Evolutionary conservation across 2,329 filamentous ascomycete genomes (phyloP), one percentile per base, ranked within the genome.

Genomic region (Exophiala phaeomuriformis): DNA sequence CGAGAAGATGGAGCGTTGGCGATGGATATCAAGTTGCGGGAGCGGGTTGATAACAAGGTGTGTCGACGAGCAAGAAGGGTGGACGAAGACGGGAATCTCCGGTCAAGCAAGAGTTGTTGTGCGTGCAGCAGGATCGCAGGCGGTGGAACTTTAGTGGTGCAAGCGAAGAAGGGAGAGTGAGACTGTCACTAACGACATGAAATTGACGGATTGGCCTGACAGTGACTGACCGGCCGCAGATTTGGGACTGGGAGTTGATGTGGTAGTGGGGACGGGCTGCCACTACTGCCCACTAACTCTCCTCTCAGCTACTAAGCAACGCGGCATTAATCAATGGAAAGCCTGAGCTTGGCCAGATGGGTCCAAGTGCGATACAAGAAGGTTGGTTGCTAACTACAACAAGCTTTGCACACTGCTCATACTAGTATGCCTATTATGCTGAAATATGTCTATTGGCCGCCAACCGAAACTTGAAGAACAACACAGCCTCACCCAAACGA

Each of bases 31-130:
- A 35, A 30, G 46, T 19, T 19, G 19, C 29, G 19, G 35, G 32
- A 36, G 35, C 6, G 56, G 12, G 48, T 51, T 56, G 56, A 49
- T 52, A 47, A 45, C 31, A 49, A 37, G 44, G 32, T 52, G 50
- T 41, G 50, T 52, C 28, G 41, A 51, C 36, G 35, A 41, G 39
- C 32, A 10, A 45, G 42, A 45, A 32, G 28, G 37, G 47, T 19
- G 28, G 50, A 31, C 37, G 41, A 28, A 52, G 43, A 40, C 47
- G 50, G 33, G 44, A 52, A 52, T 48, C 39, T 42, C 43, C 47
- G 32, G 33, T 52, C 36, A 42, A 47, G 39, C 27, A n/a, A 43
- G 33, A 32, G 41, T 42, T 40, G 41, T 52, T 52, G 49, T 52
- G 49, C 30, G 46, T 35, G 36, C 32, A 33, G 31, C 44, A 48